These are phyloP conservation scores for Malus hybrid DNA, from an alignment of 331 rosid genomes.

Conservation along the genomic window DNA sequence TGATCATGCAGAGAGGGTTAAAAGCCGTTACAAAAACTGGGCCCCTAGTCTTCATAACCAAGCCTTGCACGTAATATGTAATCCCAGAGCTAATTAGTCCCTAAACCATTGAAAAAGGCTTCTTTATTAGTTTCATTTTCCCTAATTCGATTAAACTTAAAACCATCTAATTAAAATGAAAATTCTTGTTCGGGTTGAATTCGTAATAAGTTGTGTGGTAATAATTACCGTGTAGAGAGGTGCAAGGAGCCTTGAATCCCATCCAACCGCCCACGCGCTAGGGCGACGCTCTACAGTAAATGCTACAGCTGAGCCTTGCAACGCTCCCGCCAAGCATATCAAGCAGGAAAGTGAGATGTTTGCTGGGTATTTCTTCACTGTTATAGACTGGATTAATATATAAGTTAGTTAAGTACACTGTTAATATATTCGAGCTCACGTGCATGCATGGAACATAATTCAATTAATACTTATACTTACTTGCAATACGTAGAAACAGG, in stretches of 20 bases:
- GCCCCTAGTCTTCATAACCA: constrained; percentile 57
- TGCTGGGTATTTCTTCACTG: constrained; percentile 63
- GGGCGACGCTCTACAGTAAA: constrained; percentile 35
- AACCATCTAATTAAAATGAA: background rate
- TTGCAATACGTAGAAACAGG: constrained; percentile 34
- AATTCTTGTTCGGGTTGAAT: background rate
- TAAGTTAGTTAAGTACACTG: background rate
- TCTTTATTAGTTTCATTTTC: background rate
- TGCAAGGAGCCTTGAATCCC: constrained; percentile 53
- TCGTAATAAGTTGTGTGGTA: background rate
- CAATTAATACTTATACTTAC: constrained; percentile 6
- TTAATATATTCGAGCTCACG: background rate
- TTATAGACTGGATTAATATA: constrained; percentile 30
- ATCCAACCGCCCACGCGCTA: constrained; percentile 49
- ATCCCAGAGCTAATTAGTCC: constrained; percentile 70
- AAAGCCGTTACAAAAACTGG: constrained; percentile 89
- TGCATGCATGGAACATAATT: background rate
- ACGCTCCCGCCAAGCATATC: constrained; percentile 48
- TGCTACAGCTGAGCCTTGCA: constrained; percentile 42
- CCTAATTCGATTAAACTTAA: too few species aligned
- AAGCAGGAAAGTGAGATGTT: constrained; percentile 44
- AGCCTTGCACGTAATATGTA: constrained; percentile 63
- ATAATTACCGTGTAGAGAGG: constrained; percentile 56
- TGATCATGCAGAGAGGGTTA: constrained; percentile 74
- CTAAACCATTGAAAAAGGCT: constrained; percentile 15